Percentiles rank a stretch among this genome's conserved stretches.
phyloP scores from a whole-genome alignment of 1,284 basidiomycete genomes.

The Sphaerobolus stellatus region DNA sequence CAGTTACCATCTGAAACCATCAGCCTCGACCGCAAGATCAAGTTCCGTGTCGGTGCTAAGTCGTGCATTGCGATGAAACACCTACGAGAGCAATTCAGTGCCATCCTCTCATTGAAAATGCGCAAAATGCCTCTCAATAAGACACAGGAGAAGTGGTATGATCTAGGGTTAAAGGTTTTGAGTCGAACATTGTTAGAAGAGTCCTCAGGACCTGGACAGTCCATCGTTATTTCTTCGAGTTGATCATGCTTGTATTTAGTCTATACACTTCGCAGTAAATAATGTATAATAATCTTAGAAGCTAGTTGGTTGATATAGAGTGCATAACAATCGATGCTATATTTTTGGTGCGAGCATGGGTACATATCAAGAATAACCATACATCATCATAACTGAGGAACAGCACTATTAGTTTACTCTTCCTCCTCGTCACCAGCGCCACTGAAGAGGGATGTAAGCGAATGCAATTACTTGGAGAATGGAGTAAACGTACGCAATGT shows the following conservation, averaged over 20 bases:
- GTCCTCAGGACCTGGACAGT: too few species aligned
- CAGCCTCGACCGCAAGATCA: slow-evolving; percentile 86
- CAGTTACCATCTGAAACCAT: slow-evolving; percentile 73
- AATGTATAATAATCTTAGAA: too few species aligned
- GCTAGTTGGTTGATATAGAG: too few species aligned
- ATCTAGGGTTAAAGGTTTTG: too few species aligned
- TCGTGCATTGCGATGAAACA: slow-evolving; percentile 79
- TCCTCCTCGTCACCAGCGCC: slow-evolving; percentile 49
- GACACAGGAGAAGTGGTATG: slow-evolving; percentile 68
- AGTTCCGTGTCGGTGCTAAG: slow-evolving; percentile 70
- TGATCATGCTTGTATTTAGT: too few species aligned
- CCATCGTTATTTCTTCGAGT: too few species aligned
- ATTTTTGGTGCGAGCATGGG: too few species aligned
- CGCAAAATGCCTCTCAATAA: slow-evolving; percentile 61
- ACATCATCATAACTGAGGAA: too few species aligned
- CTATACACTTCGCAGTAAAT: too few species aligned
- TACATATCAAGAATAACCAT: too few species aligned
- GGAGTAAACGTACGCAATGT: slow-evolving; percentile 72
- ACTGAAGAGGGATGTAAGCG: slow-evolving; percentile 16
- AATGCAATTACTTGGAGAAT: background rate
- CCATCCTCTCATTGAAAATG: slow-evolving; percentile 65
- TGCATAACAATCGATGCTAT: too few species aligned
- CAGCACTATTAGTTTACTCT: slow-evolving; percentile 39
- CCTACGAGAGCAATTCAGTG: slow-evolving; percentile 67
- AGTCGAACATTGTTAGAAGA: too few species aligned